Conservation (phyloP, 305 asterid genomes). For the Plantago rigida region DNA sequence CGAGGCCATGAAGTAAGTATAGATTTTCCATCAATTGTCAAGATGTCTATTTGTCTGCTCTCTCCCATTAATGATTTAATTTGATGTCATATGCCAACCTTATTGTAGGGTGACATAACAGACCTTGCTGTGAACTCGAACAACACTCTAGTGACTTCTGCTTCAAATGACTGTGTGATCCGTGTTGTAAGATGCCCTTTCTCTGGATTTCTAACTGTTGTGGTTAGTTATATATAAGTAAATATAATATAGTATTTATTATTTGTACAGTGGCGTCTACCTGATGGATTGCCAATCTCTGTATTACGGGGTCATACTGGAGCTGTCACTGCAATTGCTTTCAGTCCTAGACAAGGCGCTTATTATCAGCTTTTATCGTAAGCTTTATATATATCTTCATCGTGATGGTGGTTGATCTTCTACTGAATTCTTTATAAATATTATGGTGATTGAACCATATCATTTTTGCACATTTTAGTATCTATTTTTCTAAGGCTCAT, state of each 20-base stretch:
- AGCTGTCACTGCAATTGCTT: slow-evolving; percentile 92
- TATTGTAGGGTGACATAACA: slow-evolving; percentile 85
- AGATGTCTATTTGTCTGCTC: slow-evolving; percentile 19
- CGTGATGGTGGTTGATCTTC: slow-evolving; percentile 21
- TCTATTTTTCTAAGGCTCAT: neutral
- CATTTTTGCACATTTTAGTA: slow-evolving; percentile 7
- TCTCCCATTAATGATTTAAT: slow-evolving; percentile 22
- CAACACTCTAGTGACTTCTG: slow-evolving; percentile 91
- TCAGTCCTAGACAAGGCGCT: slow-evolving; percentile 85
- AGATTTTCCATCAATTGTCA: slow-evolving; percentile 19
- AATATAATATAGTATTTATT: slow-evolving; percentile 13
- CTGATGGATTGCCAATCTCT: slow-evolving; percentile 90
- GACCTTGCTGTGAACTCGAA: slow-evolving; percentile 90
- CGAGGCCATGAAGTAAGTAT: slow-evolving; percentile 95
- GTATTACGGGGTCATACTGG: slow-evolving; percentile 92
- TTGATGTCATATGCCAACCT: slow-evolving; percentile 29
- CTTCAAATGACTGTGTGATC: slow-evolving; percentile 81
- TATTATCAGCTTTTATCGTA: slow-evolving; percentile 87
- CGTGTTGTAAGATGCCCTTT: slow-evolving; percentile 67
- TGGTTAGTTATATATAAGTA: slow-evolving; percentile 20
- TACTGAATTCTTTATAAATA: slow-evolving; percentile 4
- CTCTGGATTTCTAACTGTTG: slow-evolving; percentile 11
- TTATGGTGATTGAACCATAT: slow-evolving; percentile 12
- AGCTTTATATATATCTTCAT: slow-evolving; percentile 28
- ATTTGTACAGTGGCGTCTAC: slow-evolving; percentile 79